A percentile compares a stretch with the other conserved stretches of the same genome.
phyloP scores from a whole-genome alignment of 2,329 filamentous ascomycete species.

The Hypoxylon sp. region DNA sequence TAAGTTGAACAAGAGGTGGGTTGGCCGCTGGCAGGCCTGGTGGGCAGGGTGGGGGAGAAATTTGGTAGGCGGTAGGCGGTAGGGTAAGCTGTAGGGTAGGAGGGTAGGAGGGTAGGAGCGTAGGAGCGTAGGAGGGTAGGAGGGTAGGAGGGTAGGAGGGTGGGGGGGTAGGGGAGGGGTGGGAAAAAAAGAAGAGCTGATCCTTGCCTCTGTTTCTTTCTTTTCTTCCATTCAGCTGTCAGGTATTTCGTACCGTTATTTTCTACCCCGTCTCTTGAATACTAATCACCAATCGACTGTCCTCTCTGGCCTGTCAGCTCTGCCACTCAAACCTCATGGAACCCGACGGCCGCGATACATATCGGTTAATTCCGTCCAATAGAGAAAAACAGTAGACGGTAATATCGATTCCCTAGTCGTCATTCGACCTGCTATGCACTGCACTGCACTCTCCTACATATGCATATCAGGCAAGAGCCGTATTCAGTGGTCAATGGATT shows the following conservation, averaged over 20 bases:
- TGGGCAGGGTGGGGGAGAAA: too few species aligned
- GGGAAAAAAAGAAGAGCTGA: conserved; percentile 5
- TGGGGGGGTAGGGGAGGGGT: conserved; percentile 8
- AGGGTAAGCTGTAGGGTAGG: too few species aligned
- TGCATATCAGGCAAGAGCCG: too few species aligned
- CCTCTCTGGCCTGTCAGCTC: too few species aligned
- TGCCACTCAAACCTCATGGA: conserved; percentile 22
- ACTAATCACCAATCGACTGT: background rate
- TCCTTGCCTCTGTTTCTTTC: conserved; percentile 10
- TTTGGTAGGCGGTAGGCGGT: too few species aligned
- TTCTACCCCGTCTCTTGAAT: background rate
- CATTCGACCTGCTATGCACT: conserved; percentile 9
- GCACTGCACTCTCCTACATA: too few species aligned
- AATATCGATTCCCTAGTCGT: conserved; percentile 9
- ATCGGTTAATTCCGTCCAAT: conserved; percentile 3
- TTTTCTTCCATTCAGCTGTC: too few species aligned
- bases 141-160: conserved; percentile 2
- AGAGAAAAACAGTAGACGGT: too few species aligned
- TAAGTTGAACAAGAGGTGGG: too few species aligned
- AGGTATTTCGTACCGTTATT: too few species aligned
- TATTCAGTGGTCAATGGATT: background rate
- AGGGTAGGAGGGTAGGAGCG: background rate
- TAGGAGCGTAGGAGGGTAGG: background rate
- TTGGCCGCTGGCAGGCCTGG: too few species aligned
- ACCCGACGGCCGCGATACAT: conserved; percentile 12